phyloP scores from a whole-genome alignment of 164 flowering plant genomes.

The Dillenia suffruticosa region DNA sequence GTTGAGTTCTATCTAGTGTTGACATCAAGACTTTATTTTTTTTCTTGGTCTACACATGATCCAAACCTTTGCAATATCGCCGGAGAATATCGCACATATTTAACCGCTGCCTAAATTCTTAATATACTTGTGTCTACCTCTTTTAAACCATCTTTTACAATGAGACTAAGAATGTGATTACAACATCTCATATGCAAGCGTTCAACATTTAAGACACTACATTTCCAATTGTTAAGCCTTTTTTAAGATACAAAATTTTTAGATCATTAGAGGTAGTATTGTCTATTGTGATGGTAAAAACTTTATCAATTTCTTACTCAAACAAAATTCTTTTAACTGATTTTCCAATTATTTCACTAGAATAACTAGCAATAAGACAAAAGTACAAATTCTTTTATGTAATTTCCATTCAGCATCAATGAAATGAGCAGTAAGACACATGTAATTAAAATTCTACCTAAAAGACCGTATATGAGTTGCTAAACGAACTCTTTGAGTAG shows the following conservation, averaged over 20 bases:
- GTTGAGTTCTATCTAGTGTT: constrained; percentile 17
- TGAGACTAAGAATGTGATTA: constrained; percentile 7
- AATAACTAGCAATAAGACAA: not conserved
- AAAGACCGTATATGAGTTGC: constrained; percentile 1
- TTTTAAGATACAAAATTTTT: not conserved
- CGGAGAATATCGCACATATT: constrained; percentile 9
- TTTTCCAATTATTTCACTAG: not conserved
- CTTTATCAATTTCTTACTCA: not conserved
- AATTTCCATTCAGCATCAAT: constrained; percentile 1
- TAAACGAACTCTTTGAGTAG: not conserved
- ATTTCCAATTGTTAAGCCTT: not conserved
- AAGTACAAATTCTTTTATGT: not conserved
- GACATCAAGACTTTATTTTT: constrained; percentile 13
- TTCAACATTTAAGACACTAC: not conserved
- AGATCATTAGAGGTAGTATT: not conserved
- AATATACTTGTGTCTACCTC: not conserved
- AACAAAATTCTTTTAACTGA: not conserved
- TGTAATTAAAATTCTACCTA: not conserved
- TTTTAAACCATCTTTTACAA: constrained; percentile 11
- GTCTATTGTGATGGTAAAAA: not conserved
- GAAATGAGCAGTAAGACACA: not conserved
- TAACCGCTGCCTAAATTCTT: not conserved
- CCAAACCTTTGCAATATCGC: not conserved
- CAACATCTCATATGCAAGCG: constrained; percentile 14
- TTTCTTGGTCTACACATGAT: not conserved